A percentile compares a stretch with the other conserved stretches of the same genome.
Evolutionary conservation across 2,329 filamentous ascomycete species (phyloP).

Genomic region (Hypomyces rosellus): DNA sequence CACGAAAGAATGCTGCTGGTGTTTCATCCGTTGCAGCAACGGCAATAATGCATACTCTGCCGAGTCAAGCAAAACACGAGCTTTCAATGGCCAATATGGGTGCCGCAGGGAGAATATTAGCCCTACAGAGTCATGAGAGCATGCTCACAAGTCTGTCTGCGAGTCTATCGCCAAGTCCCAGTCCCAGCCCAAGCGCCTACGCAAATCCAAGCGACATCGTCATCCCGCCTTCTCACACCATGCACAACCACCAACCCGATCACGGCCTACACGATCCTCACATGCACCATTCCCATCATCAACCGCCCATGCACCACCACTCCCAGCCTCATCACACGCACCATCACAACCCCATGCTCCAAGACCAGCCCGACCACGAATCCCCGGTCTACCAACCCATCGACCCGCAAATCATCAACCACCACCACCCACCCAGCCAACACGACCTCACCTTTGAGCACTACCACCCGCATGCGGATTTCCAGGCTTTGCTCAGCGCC

Average conservation of each 20-base stretch:
- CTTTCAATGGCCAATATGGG: conserved; percentile 1
- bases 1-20: conserved; percentile 14
- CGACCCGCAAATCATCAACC: conserved; percentile 53
- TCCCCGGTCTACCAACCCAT: conserved; percentile 46
- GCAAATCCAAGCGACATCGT: conserved; percentile 43
- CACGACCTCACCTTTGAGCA: conserved; percentile 34
- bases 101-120: conserved; percentile 19
- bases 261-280: conserved; percentile 5
- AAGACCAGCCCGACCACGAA: conserved; percentile 23
- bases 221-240: conserved; percentile 33
- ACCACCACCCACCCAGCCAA: conserved; percentile 21
- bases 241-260: conserved; percentile 19
- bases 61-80: not conserved
- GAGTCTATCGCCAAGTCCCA: conserved; percentile 13
- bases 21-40: not conserved
- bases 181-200: conserved; percentile 33
- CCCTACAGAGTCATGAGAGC: conserved; percentile 22
- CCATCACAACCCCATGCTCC: conserved; percentile 30
- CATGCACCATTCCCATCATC: conserved; percentile 13
- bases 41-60: conserved; percentile 3
- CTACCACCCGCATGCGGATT: conserved; percentile 40
- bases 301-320: conserved; percentile 12
- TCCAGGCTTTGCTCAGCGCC: conserved; percentile 48
- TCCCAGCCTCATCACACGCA: conserved; percentile 22
- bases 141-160: conserved; percentile 22